Evolutionary conservation across 2,329 filamentous ascomycete genomes (phyloP).

Genomic region (Balansia obtecta): DNA sequence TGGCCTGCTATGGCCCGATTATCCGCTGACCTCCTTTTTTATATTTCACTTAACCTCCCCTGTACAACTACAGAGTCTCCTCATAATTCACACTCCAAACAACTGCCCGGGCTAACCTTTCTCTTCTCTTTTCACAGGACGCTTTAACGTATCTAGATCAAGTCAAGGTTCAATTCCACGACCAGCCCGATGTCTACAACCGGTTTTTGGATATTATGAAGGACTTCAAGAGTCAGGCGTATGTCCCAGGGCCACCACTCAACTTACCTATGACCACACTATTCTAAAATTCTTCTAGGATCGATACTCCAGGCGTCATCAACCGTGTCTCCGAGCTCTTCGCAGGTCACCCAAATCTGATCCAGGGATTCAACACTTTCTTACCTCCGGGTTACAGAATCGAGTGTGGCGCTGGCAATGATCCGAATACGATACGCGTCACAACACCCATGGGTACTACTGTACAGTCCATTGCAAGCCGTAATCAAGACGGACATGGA

Average conservation of each 20-base stretch:
- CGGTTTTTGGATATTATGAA: conserved; percentile 98
- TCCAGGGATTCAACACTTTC: conserved; percentile 98
- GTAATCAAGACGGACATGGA: conserved; percentile 31
- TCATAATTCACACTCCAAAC: neutral
- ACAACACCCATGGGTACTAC: conserved; percentile 98
- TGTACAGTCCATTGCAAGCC: conserved; percentile 66
- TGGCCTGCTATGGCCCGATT: neutral
- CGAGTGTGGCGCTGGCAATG: conserved; percentile 85
- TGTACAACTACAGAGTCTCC: too few species aligned
- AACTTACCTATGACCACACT: conserved; percentile 51
- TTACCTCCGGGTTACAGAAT: conserved; percentile 91
- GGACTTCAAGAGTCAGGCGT: conserved; percentile 97
- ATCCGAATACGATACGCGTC: conserved; percentile 90
- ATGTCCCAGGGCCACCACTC: conserved; percentile 25
- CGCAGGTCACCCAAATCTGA: conserved; percentile 85
- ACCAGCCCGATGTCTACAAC: conserved; percentile 96
- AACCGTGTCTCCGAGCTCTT: conserved; percentile 93
- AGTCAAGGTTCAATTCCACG: conserved; percentile 94
- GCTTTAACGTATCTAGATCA: conserved; percentile 95
- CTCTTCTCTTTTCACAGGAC: conserved; percentile 26
- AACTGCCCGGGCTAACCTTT: neutral
- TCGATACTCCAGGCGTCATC: conserved; percentile 95
- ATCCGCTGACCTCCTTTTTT: too few species aligned
- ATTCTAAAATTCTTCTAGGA: conserved; percentile 41
- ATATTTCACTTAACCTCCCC: too few species aligned